Base-by-base conservation (phyloP, 225 moss, liverwort and hornwort genomes). In the Physcomitrellopsis africana region DNA sequence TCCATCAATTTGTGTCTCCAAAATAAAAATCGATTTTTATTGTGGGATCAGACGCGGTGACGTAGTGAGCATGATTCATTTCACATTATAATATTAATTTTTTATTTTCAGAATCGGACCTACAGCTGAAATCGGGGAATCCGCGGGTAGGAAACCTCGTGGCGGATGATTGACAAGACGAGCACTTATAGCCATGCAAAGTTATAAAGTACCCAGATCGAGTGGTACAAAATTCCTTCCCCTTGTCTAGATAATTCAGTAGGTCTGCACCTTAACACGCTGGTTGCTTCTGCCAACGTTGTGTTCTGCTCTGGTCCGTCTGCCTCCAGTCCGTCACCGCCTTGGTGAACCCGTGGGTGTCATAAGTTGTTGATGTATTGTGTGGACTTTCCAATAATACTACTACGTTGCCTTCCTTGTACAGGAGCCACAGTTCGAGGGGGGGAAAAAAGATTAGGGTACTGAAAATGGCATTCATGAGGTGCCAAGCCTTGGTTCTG, bases 111-210 rank as follows among this genome's bases (percentile, higher is more conserved):
- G 22, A 64, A 20, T n/a, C 32, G 32, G 32, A 37, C 32, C 32
- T 2, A 37, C 32, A 64, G n/a, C 58, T n/a, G 24, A 42, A 19
- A 14, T n/a, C 18, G 41, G 5, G 27, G 68, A 66, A 65, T 65
- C 58, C 24, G 52, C 48, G 13, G 57, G 37, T 18, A 73, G 61
- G 55, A 73, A 46, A 67, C 66, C 69, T 67, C 48, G 51, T 66
- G 84, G 73, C 65, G 66, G 80, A 57, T 80, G 72, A 83, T 72
- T 80, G 79, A 64, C 72, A 63, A 52, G 60, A 80, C 22, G 1
- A 66, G 11, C 48, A n/a, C 22, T 58, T 58, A 54, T 10, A 57
- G 72, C 45, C 58, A 76, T 74, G 74, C 82, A 74, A 74, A 69
- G 70, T 26, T 69, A 64, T 64, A 62, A 76, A 76, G 75, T 49